Evolutionary conservation across 2,329 filamentous ascomycete species (phyloP).

Genomic region (Chrysosporium queenslandicum): DNA sequence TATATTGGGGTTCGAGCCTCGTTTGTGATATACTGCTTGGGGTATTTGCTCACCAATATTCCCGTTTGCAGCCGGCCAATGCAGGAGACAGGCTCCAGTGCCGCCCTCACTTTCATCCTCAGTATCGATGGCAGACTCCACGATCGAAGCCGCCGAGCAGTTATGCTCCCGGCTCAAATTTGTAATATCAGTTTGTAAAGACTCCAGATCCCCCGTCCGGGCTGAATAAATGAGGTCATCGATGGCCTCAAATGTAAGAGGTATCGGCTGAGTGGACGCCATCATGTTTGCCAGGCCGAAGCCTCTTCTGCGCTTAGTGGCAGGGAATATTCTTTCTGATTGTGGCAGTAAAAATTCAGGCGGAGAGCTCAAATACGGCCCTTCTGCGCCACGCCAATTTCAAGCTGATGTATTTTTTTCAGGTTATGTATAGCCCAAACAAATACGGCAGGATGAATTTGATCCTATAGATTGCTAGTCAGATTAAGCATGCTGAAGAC

Average conservation of each 20-base stretch:
- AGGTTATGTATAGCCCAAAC: no score
- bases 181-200: conserved; percentile 53
- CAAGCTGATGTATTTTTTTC: no score
- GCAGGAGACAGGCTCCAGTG: conserved; percentile 47
- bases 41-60: conserved; percentile 55
- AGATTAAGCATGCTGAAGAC: no score
- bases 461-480: no score
- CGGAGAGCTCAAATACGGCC: no score
- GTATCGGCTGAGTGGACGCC: conserved; percentile 10
- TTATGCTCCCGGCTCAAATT: conserved; percentile 54
- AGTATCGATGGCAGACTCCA: conserved; percentile 61
- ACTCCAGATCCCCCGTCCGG: conserved; percentile 63
- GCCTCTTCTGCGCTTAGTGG: not conserved
- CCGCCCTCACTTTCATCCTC: conserved; percentile 61
- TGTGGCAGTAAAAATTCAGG: no score
- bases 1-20: not conserved
- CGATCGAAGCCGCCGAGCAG: conserved; percentile 51
- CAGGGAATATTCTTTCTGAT: not conserved
- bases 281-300: not conserved
- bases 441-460: no score
- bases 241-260: conserved; percentile 64
- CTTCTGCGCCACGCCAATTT: no score
- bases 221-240: conserved; percentile 87
- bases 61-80: conserved; percentile 90
- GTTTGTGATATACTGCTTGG: not conserved